Base-by-base conservation (phyloP, 2,329 filamentous ascomycete genomes). In the Nectriaceae sp. region DNA sequence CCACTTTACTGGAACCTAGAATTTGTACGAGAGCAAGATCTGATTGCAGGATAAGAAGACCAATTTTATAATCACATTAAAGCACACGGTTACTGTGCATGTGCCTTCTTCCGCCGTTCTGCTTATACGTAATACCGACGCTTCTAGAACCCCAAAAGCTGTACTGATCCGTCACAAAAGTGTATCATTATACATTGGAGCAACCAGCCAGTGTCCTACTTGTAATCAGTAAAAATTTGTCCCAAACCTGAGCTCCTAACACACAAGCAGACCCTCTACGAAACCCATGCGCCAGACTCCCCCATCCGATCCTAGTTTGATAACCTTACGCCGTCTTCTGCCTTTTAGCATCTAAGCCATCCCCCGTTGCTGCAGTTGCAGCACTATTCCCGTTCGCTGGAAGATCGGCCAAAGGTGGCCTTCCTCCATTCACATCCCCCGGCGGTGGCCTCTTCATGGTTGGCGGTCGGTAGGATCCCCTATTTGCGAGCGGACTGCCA, bases 401-500 rank as follows among this genome's bases (percentile, higher is more conserved):
- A 13, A 83, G 67, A 45, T 84, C 81, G 2, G 72, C 72, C 40
- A 84, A 58, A 2, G 78, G 75, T 11, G 76, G 61, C 49, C 79
- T 71, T 22, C 54, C 49, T 18, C 22, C 44, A 21, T 50, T 56
- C 50, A 48, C 53, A n/a, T n/a, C n/a, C n/a, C n/a, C n/a, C n/a
- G n/a, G n/a, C 33, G 67, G 62, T 3, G 77, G 74, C 24, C 79
- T 70, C 65, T 82, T 83, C 70, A 84, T 80, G 1, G 80, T 83
- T 2, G 78, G 78, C 11, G 82, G 82, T 15, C 76, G 76, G 55
- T 84, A 87, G 55, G 76, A 75, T n/a, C 72, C 71, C 24, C 82
- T 70, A 57, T 85, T 86, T 8, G 71, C 75, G 37, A 84, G 70
- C 11, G 82, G 82, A 62, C 80, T 85, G n/a, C 71, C 73, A 1